Conservation (phyloP, 2,329 filamentous ascomycete genomes). For the Fusarium buharicum region DNA sequence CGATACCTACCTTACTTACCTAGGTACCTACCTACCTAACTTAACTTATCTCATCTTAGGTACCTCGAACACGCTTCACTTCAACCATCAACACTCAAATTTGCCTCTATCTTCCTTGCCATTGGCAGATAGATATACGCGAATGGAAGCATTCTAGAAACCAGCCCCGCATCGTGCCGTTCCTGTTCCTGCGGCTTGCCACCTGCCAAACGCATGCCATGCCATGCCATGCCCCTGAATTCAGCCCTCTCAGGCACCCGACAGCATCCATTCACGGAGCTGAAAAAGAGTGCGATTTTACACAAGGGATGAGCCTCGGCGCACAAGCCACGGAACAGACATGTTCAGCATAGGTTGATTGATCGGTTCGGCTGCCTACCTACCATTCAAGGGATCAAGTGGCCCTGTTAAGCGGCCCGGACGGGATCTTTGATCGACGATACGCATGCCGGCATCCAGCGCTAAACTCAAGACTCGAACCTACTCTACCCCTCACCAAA, state of each 20-base stretch:
- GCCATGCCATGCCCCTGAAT: slow-evolving; percentile 19
- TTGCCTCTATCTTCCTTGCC: slow-evolving; percentile 1
- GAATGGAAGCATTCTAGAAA: slow-evolving; percentile 45
- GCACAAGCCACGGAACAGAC: too few species aligned
- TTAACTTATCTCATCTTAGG: too few species aligned
- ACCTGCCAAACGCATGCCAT: slow-evolving; percentile 20
- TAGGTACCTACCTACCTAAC: too few species aligned
- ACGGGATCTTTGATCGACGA: slow-evolving; percentile 43
- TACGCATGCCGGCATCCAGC: slow-evolving; percentile 35
- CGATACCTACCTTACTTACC: too few species aligned
- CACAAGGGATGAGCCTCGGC: too few species aligned
- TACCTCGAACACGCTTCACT: too few species aligned
- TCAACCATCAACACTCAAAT: neutral
- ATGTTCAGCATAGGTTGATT: neutral
- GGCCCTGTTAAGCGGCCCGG: slow-evolving; percentile 38
- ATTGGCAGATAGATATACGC: slow-evolving; percentile 28
- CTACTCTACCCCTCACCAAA: slow-evolving; percentile 10
- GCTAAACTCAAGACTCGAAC: slow-evolving; percentile 28
- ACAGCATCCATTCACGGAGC: neutral
- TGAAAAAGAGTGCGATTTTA: neutral
- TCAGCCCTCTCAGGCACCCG: slow-evolving; percentile 8
- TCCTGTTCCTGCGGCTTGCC: slow-evolving; percentile 36
- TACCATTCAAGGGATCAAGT: slow-evolving; percentile 12
- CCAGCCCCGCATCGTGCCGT: slow-evolving; percentile 39
- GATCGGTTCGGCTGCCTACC: neutral